Percentiles rank a stretch among this genome's conserved stretches.
These are phyloP conservation scores for Geotrichum cucujoidarum DNA, from an alignment of 1,139 yeast species.

Conservation along the genomic window DNA sequence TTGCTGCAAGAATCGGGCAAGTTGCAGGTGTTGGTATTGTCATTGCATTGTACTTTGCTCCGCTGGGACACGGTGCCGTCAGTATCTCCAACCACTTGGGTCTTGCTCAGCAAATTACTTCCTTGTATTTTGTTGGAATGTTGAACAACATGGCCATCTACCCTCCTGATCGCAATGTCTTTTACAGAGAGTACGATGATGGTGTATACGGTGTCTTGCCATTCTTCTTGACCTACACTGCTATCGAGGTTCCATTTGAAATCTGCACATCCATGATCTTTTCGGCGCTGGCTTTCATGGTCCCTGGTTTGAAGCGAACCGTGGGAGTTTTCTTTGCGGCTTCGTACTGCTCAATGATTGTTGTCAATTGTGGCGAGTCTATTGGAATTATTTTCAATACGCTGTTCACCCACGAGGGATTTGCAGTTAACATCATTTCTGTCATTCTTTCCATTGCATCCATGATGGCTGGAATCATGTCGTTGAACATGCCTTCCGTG, in stretches of 20 bases:
- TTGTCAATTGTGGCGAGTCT: constrained; percentile 75
- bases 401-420: constrained; percentile 68
- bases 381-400: constrained; percentile 75
- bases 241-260: constrained; percentile 73
- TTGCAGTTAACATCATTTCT: constrained; percentile 69
- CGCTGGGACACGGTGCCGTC: constrained; percentile 52
- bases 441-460: constrained; percentile 62
- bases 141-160: constrained; percentile 69
- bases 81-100: constrained; percentile 70
- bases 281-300: constrained; percentile 59
- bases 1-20: constrained; percentile 65
- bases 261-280: constrained; percentile 55
- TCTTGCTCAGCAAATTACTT: constrained; percentile 64
- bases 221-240: constrained; percentile 59
- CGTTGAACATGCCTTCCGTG: constrained; percentile 65
- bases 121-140: constrained; percentile 74
- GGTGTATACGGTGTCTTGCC: constrained; percentile 64
- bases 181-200: constrained; percentile 75
- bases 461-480: constrained; percentile 84
- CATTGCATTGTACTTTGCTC: constrained; percentile 66
- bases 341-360: constrained; percentile 50
- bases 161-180: constrained; percentile 67
- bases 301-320: constrained; percentile 67
- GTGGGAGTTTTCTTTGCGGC: constrained; percentile 63
- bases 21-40: constrained; percentile 60